Evolutionary conservation across 805 yeast species (phyloP).

Genomic region (Metschnikowia henanensis): DNA sequence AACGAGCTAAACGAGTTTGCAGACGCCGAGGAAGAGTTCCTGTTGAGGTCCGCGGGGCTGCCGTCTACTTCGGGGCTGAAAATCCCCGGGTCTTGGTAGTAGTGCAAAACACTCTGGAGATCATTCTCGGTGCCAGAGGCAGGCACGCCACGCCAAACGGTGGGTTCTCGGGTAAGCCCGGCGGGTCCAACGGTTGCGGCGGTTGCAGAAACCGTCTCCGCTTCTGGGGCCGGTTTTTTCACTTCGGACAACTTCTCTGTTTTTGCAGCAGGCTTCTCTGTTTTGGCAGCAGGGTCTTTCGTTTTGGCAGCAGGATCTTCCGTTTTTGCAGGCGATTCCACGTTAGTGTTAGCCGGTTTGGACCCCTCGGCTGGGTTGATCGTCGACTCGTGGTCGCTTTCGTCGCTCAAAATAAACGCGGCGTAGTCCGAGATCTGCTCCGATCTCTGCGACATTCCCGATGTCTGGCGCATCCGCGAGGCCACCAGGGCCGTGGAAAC

Average conservation of each 20-base stretch:
- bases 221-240: too few species aligned
- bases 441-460: not conserved
- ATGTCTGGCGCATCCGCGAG: conserved; percentile 3
- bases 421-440: conserved; percentile 19
- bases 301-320: too few species aligned
- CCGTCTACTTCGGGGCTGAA: not conserved
- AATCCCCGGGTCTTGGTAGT: not conserved
- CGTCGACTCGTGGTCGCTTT: conserved; percentile 4
- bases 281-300: too few species aligned
- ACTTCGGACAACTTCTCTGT: too few species aligned
- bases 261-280: too few species aligned
- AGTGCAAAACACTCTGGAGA: not conserved
- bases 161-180: not conserved
- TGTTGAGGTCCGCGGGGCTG: not conserved
- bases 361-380: not conserved
- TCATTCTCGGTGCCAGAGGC: not conserved
- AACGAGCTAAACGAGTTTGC: conserved; percentile 29
- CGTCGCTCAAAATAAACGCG: conserved; percentile 13
- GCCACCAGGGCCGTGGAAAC: conserved; percentile 6
- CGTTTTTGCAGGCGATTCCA: too few species aligned
- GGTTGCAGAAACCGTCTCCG: too few species aligned
- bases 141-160: not conserved
- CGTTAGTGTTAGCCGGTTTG: too few species aligned
- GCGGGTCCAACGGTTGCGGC: too few species aligned
- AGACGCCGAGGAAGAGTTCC: conserved; percentile 17